Evolutionary conservation across 768 basidiomycete genomes (phyloP).

Genomic region (Cystobasidiopsis lactophilus): DNA sequence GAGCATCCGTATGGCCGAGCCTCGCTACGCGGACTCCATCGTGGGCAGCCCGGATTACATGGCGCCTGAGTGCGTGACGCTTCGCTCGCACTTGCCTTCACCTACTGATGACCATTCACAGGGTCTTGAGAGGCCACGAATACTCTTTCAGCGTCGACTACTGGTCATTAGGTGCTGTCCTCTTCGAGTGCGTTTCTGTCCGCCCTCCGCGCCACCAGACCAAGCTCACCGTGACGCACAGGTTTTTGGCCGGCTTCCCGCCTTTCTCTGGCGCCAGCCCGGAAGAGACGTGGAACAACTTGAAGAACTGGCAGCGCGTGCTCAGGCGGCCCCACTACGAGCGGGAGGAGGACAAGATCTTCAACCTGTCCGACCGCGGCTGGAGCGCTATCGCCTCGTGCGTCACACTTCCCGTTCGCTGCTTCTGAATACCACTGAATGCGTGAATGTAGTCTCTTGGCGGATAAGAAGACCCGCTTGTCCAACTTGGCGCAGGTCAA

Average conservation of each 20-base stretch:
- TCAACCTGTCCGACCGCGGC: slow-evolving; percentile 76
- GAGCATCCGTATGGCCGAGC: slow-evolving; percentile 69
- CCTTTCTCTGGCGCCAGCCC: slow-evolving; percentile 89
- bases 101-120: not conserved
- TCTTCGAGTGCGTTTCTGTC: slow-evolving; percentile 47
- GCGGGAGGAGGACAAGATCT: slow-evolving; percentile 82
- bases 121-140: slow-evolving; percentile 46
- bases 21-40: slow-evolving; percentile 86
- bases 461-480: slow-evolving; percentile 61
- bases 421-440: not conserved
- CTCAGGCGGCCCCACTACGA: slow-evolving; percentile 86
- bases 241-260: slow-evolving; percentile 79
- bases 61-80: slow-evolving; percentile 36
- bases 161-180: slow-evolving; percentile 93
- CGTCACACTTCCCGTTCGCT: slow-evolving; percentile 12
- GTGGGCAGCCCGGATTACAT: slow-evolving; percentile 98
- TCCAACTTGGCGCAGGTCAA: slow-evolving; percentile 49
- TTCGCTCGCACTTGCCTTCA: not conserved
- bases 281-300: slow-evolving; percentile 96
- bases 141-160: slow-evolving; percentile 94
- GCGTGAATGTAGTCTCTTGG: slow-evolving; percentile 67
- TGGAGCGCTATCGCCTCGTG: slow-evolving; percentile 86
- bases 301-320: slow-evolving; percentile 92
- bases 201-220: not conserved
- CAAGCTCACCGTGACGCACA: not conserved